Evolutionary conservation across 768 basidiomycete genomes (phyloP).

Genomic region (Psilocybe cubensis): DNA sequence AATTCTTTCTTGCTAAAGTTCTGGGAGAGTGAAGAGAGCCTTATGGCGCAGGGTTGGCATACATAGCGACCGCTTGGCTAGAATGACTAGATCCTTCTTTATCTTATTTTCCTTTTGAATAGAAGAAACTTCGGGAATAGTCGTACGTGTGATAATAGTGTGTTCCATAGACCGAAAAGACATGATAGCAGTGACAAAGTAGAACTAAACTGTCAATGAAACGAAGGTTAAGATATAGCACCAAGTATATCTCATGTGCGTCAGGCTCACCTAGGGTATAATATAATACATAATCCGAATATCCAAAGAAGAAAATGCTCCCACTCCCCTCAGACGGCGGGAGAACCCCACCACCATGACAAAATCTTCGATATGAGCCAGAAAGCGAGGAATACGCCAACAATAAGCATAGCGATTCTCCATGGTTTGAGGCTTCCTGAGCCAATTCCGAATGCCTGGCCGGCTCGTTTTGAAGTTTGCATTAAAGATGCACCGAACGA

Average conservation of each 20-base stretch:
- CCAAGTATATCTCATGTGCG: background rate
- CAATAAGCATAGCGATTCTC: conserved; percentile 65
- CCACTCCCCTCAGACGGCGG: conserved; percentile 8
- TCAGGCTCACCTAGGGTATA: background rate
- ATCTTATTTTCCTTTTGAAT: too few species aligned
- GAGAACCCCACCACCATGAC: conserved; percentile 47
- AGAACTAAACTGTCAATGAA: background rate
- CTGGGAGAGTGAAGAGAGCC: background rate
- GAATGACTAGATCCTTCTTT: too few species aligned
- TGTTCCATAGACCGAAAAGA: background rate
- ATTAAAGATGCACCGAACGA: conserved; percentile 65
- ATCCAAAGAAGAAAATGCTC: background rate
- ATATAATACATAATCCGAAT: background rate
- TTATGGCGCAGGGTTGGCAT: too few species aligned
- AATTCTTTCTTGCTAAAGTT: background rate
- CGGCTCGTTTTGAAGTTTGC: conserved; percentile 70
- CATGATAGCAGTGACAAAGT: background rate
- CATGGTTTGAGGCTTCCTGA: conserved; percentile 70
- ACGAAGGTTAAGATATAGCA: background rate
- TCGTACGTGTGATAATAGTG: background rate
- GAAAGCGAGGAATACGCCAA: conserved; percentile 54
- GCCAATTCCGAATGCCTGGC: conserved; percentile 74
- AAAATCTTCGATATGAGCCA: conserved; percentile 59
- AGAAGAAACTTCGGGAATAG: background rate
- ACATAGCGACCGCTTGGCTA: too few species aligned